Percentiles rank a stretch among this genome's conserved stretches.
Evolutionary conservation across 164 flowering plant genomes (phyloP).

Genomic region (Paratinospora sagittata): DNA sequence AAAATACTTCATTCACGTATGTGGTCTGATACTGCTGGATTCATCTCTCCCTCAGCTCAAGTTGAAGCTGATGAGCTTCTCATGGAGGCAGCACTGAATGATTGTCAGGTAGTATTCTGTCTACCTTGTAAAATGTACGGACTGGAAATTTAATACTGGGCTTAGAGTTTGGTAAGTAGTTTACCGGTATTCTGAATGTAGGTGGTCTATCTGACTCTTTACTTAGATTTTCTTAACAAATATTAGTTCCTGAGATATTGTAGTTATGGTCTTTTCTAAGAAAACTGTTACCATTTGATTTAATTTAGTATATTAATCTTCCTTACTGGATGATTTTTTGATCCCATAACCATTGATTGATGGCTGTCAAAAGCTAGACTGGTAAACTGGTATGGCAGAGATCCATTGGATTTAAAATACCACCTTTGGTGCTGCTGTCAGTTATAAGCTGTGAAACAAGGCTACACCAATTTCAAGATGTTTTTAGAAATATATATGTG

Average conservation of each 20-base stretch:
- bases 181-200: background rate
- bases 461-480: background rate
- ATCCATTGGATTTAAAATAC: background rate
- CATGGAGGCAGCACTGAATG: constrained; percentile 67
- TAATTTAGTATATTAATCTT: background rate
- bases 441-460: background rate
- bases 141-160: background rate
- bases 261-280: too few relatives aligned
- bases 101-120: constrained; percentile 49
- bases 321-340: background rate
- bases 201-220: background rate
- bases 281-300: too few relatives aligned
- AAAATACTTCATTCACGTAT: constrained; percentile 43
- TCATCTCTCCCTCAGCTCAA: constrained; percentile 39
- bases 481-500: too few relatives aligned
- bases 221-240: background rate
- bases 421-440: background rate
- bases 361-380: background rate
- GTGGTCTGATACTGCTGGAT: constrained; percentile 61
- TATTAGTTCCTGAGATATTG: too few relatives aligned
- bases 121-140: background rate
- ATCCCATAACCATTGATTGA: background rate
- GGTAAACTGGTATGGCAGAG: background rate
- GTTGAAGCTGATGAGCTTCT: constrained; percentile 72
- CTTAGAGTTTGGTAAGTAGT: background rate